A percentile compares a stretch with the other conserved stretches of the same genome.
Evolutionary conservation across 2,329 filamentous ascomycete genomes (phyloP).

Genomic region (Hypoxylon sp.): DNA sequence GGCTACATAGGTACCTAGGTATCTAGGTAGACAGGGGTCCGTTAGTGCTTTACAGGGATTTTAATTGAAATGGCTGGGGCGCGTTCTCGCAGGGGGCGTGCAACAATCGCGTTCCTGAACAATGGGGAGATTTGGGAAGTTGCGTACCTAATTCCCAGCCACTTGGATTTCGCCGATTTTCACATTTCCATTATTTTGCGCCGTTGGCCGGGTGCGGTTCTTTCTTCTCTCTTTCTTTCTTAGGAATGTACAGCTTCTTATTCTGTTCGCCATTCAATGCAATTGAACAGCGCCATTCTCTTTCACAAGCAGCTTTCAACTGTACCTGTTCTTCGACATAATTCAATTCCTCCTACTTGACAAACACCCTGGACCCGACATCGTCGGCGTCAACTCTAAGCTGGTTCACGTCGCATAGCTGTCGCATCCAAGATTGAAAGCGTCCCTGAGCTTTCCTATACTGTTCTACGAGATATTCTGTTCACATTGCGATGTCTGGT

Average conservation of each 20-base stretch:
- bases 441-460: not conserved
- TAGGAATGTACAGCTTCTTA: constrained; percentile 39
- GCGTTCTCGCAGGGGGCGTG: constrained; percentile 33
- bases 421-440: not conserved
- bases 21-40: not conserved
- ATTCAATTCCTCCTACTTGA: not conserved
- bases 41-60: constrained; percentile 43
- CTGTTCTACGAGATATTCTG: constrained; percentile 11
- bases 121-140: constrained; percentile 19
- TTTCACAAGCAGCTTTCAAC: constrained; percentile 28
- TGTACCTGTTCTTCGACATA: constrained; percentile 24
- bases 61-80: constrained; percentile 53
- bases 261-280: constrained; percentile 25
- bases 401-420: constrained; percentile 12
- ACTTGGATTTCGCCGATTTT: constrained; percentile 46
- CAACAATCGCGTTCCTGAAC: constrained; percentile 28
- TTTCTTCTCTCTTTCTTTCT: constrained; percentile 40
- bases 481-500: constrained; percentile 30
- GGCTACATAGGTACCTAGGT: not conserved
- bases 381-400: constrained; percentile 1
- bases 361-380: constrained; percentile 3
- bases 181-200: constrained; percentile 37
- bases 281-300: constrained; percentile 8
- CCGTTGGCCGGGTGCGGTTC: constrained; percentile 34
- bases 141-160: constrained; percentile 47